Base-by-base conservation (phyloP, 345 rosid genomes). In the Excoecaria cochinchinensis region DNA sequence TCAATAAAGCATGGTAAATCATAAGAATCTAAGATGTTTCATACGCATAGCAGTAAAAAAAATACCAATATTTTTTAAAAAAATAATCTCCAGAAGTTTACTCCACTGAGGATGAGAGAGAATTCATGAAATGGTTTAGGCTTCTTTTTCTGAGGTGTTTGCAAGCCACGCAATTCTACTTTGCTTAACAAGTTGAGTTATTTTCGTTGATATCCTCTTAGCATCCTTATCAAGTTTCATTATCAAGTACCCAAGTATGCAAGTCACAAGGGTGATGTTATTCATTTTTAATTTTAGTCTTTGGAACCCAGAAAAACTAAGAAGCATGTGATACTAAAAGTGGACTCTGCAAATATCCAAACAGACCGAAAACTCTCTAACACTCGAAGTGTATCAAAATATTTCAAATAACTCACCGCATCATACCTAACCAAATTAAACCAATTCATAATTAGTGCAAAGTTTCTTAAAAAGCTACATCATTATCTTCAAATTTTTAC, bases 321-420 rank as follows among this genome's bases (percentile, higher is more conserved):
- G 14, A 63, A 42, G 74, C 25, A 25, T 3, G 52, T 39, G 53
- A 93, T 91, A 86, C 93, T 93, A 83, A 88, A 93, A 85, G 98
- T 93, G 58, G 99, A 86, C 84, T 93, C 98, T 44, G 99, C 98
- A 89, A 95, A 95, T 86, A 95, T 88, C 99, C 98, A 95, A 76
- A 95, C 97, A 75, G 99, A 91, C n/a, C 93, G 89, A 84, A 89
- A 93, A 84, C 97, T 95, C 89, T 95, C 97, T 1, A 98, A 90
- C 69, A 93, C 97, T 80, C 98, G 87, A 42, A 91, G 85, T 13
- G 99, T 90, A 84, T 95, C 93, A 94, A 95, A 89, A 75, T 90
- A 95, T 96, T 95, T 95, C 80, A 93, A 84, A 89, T 76, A 95
- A 82, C 92, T 90, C 78, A 93, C 99, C 31, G 99, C 98, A 89